Evolutionary conservation across 163 green algal genomes (phyloP).

Genomic region (Chloromonas sp.): DNA sequence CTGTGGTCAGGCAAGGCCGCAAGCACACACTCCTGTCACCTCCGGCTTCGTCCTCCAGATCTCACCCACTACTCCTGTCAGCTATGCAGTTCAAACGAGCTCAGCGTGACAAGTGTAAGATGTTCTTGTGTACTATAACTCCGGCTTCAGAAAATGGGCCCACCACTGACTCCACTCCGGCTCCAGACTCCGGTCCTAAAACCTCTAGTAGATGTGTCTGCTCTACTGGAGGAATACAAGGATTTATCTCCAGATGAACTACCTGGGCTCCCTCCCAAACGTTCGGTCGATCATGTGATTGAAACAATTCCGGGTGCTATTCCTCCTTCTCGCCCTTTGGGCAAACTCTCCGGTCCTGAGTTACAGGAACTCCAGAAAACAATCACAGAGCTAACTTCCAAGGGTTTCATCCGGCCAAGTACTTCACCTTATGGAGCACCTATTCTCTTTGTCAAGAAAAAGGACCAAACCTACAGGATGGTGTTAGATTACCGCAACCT

Average conservation of each 20-base stretch:
- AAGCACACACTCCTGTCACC: no score
- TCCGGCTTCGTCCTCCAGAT: no score
- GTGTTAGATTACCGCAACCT: slow-evolving; percentile 57
- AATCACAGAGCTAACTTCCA: slow-evolving; percentile 21
- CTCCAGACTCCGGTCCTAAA: no score
- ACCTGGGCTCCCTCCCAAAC: slow-evolving; percentile 4
- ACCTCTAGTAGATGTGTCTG: no score
- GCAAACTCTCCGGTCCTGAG: slow-evolving; percentile 28
- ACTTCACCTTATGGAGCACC: slow-evolving; percentile 35
- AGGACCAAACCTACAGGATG: slow-evolving; percentile 33
- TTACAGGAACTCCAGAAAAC: slow-evolving; percentile 29
- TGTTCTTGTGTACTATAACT: no score
- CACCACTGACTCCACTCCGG: no score
- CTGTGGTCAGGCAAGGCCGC: no score
- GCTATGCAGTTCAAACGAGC: no score
- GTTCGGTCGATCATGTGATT: slow-evolving; percentile 13
- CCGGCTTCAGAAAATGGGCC: no score
- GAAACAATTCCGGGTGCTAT: slow-evolving; percentile 2
- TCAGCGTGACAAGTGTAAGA: no score
- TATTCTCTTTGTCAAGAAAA: slow-evolving; percentile 22
- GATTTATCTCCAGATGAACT: background rate
- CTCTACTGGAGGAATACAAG: no score
- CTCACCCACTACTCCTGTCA: no score
- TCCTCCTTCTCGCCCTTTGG: slow-evolving; percentile 14
- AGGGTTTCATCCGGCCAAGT: slow-evolving; percentile 36